phyloP scores from a whole-genome alignment of 495 filamentous ascomycete genomes.

The Talaromyces nanjingensis region DNA sequence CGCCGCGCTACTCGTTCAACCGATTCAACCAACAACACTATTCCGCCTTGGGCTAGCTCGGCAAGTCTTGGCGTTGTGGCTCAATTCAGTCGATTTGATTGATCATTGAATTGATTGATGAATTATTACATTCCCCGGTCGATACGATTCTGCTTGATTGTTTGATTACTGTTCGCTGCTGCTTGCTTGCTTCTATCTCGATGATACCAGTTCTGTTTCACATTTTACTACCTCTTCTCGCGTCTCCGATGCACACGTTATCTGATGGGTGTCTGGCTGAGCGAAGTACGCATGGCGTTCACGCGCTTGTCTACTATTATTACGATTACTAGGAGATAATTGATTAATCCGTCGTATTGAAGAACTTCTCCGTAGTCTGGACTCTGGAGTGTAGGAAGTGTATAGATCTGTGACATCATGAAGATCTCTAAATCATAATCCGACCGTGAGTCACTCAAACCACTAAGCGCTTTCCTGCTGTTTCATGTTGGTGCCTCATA shows the following conservation, averaged over 20 bases:
- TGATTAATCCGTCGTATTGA: background rate
- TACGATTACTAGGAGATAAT: background rate
- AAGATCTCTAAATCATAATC: no score
- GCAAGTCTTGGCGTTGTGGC: slow-evolving; percentile 1
- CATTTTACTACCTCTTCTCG: slow-evolving; percentile 1
- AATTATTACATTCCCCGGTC: background rate
- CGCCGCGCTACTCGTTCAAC: background rate
- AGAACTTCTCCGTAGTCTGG: background rate
- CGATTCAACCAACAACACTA: background rate
- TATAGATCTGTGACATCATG: background rate
- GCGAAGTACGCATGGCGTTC: background rate
- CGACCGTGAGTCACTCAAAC: no score
- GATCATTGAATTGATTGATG: background rate
- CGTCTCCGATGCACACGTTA: background rate
- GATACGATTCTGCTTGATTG: background rate
- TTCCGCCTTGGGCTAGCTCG: background rate
- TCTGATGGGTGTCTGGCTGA: background rate
- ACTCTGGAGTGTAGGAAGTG: background rate
- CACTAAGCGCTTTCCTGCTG: no score
- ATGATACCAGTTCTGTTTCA: slow-evolving; percentile 11
- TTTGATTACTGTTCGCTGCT: background rate
- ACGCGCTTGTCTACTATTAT: background rate
- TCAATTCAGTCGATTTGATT: background rate
- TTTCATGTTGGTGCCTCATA: background rate
- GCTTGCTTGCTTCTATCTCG: background rate